Conservation (phyloP, 1,284 basidiomycete species). For the Cryptococcus sp. region DNA sequence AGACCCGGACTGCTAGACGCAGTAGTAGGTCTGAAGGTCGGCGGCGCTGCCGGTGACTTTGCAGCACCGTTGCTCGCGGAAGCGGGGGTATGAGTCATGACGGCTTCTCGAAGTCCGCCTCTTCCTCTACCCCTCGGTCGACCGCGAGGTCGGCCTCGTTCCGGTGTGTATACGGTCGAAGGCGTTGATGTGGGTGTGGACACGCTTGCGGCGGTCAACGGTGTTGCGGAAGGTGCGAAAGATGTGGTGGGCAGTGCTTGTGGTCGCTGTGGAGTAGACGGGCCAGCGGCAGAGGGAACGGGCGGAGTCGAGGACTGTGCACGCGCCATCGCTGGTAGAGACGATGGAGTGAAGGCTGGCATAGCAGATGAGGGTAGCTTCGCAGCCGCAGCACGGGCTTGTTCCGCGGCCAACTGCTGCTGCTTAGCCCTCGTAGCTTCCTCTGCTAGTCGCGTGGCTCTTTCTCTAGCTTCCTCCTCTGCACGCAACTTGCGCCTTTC, state of each 20-base stretch:
- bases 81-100: constrained; percentile 4
- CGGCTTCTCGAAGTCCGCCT: constrained; percentile 11
- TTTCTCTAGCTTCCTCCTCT: constrained; percentile 10
- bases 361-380: not conserved
- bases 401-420: no score
- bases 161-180: constrained; percentile 1
- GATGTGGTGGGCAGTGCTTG: not conserved
- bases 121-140: constrained; percentile 18
- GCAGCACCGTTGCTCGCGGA: not conserved
- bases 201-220: not conserved
- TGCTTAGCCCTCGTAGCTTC: not conserved
- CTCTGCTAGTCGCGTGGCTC: constrained; percentile 2
- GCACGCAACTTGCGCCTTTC: constrained; percentile 10
- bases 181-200: not conserved
- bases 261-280: not conserved
- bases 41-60: constrained; percentile 3
- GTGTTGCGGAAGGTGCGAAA: not conserved
- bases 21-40: constrained; percentile 2
- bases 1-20: not conserved
- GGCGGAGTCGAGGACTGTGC: not conserved
- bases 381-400: not conserved
- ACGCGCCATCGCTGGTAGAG: not conserved
- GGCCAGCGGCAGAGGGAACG: no score
- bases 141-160: constrained; percentile 14
- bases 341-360: not conserved